These are phyloP conservation scores for Saussurea involucrata DNA, from an alignment of 129 eudicot species.

Conservation along the genomic window DNA sequence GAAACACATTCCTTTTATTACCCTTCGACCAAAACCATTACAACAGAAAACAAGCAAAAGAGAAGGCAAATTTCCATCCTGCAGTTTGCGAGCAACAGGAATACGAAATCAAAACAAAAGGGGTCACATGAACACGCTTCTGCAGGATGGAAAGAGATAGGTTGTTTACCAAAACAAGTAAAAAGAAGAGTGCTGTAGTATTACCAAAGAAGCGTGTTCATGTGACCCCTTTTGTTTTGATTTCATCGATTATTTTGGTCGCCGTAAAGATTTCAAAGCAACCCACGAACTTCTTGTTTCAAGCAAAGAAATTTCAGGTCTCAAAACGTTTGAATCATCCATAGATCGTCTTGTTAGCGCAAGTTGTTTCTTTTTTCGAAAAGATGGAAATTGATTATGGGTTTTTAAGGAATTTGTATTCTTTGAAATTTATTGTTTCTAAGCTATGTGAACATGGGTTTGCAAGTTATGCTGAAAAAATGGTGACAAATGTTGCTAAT, in stretches of 20 bases:
- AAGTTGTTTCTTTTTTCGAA: constrained; percentile 59
- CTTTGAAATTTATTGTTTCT: constrained; percentile 52
- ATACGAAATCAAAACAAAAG: too few relatives aligned
- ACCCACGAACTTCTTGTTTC: constrained; percentile 51
- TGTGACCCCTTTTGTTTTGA: too few relatives aligned
- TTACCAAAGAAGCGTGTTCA: too few relatives aligned
- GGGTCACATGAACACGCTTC: too few relatives aligned
- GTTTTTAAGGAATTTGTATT: constrained; percentile 52
- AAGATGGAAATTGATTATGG: constrained; percentile 86
- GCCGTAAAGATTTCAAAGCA: constrained; percentile 84
- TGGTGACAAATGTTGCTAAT: constrained; percentile 65
- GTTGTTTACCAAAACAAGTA: too few relatives aligned
- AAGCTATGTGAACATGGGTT: constrained; percentile 72
- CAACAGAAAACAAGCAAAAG: too few relatives aligned
- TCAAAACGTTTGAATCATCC: constrained; percentile 35
- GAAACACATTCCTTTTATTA: too few relatives aligned
- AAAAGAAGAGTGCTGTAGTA: too few relatives aligned
- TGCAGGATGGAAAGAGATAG: too few relatives aligned
- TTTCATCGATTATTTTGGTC: constrained; percentile 75
- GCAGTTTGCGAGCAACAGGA: too few relatives aligned
- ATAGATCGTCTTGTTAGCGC: constrained; percentile 70
- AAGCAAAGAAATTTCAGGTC: constrained; percentile 46
- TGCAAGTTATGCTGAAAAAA: constrained; percentile 87
- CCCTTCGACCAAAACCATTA: too few relatives aligned
- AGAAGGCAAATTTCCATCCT: too few relatives aligned